Evolutionary conservation across 2,329 filamentous ascomycete genomes (phyloP), one percentile per base, ranked within the genome.

Genomic region (Fusarium domesticum): DNA sequence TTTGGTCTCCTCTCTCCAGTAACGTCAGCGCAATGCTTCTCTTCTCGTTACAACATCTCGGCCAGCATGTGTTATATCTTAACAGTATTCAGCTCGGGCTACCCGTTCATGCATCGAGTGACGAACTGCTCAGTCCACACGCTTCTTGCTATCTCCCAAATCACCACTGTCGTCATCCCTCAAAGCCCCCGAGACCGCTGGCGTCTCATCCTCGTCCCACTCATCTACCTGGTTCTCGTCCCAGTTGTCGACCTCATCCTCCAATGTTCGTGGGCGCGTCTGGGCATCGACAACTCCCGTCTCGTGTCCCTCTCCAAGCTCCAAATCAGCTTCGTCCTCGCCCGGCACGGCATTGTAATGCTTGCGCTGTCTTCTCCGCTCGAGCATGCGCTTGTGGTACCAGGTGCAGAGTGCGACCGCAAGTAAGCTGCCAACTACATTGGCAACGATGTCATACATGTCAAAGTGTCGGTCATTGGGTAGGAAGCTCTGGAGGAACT

Each of bases 371-470:
- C 91, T 79, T 64, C 87, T 88, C 50, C 93, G 79, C 67, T 97
- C 92, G 31, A 97, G 73, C 90, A 97, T 97, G 47, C 93, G 85
- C 63, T 87, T 86, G 70, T 98, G 93, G 65, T 98, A 98, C 87
- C 88, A 92, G 45, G 83, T 84, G 64, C 88, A 95, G 16, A 95
- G 65, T 0, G 76, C 84, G 16, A 96, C 64, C 0, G 81, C 90
- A 1, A 75, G 71, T 12, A 87, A 68, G 52, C 87, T 92, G 33
- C 93, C 93, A 32, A 88, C 71, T 1, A 96, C 69, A 65, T 98
- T 98, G 62, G 91, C 90, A 41, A 89, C 74, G 50, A 98, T 88
- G 64, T 97, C 89, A 61, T 85, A 89, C 37, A 85, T 71, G 62
- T 98, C 93, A 54, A 84, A 83, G 14, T 75, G 67, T 49, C 85